phyloP scores from a whole-genome alignment of 805 yeast genomes.

The Saccharomycopsis lassenensis region DNA sequence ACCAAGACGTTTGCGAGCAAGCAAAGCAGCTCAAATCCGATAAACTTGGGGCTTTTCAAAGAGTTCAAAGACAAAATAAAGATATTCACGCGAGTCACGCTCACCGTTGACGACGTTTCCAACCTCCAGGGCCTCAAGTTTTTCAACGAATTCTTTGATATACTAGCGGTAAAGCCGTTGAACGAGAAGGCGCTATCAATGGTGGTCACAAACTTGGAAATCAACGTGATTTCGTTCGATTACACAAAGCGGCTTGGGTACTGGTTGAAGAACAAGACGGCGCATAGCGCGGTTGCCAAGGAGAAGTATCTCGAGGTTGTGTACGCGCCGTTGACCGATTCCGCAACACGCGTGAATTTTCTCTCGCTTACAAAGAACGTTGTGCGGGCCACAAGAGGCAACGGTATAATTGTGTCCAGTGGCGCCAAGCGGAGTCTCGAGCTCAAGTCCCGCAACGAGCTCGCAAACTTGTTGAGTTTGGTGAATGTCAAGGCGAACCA shows the following conservation, averaged over 20 bases:
- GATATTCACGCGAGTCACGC: constrained; percentile 61
- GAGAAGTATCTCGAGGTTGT: constrained; percentile 75
- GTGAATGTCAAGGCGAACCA: constrained; percentile 62
- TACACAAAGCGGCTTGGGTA: constrained; percentile 56
- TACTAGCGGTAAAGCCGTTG: constrained; percentile 71
- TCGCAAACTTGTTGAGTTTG: constrained; percentile 50
- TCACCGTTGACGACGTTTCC: constrained; percentile 66
- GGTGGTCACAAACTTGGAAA: constrained; percentile 64
- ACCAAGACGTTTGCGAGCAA: constrained; percentile 18
- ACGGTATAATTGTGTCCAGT: constrained; percentile 70
- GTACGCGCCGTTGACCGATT: constrained; percentile 20
- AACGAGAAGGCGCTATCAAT: constrained; percentile 70
- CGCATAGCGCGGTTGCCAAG: constrained; percentile 71
- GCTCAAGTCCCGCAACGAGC: constrained; percentile 58
- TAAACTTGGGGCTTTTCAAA: constrained; percentile 24
- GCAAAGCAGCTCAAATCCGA: constrained; percentile 32
- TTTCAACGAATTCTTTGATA: constrained; percentile 47
- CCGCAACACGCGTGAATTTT: constrained; percentile 44
- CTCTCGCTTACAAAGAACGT: constrained; percentile 65
- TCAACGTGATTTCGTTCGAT: constrained; percentile 72
- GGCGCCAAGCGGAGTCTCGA: constrained; percentile 54
- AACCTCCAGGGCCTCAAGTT: constrained; percentile 49
- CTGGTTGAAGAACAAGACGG: constrained; percentile 70
- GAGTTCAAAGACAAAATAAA: constrained; percentile 30
- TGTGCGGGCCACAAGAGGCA: constrained; percentile 67